phyloP scores from a whole-genome alignment of 495 filamentous ascomycete species.

The Platismatia glauca region DNA sequence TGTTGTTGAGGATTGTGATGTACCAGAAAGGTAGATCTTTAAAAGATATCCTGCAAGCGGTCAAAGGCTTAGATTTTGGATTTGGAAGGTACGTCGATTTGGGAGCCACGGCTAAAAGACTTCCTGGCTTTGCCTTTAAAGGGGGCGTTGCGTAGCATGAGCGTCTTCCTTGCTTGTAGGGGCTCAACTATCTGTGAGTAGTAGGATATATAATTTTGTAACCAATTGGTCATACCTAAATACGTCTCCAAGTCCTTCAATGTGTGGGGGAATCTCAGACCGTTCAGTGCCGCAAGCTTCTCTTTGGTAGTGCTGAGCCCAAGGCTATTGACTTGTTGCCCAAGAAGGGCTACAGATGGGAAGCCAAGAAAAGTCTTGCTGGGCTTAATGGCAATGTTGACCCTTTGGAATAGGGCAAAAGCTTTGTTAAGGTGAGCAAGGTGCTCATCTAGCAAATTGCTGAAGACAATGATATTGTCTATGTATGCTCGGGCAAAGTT shows the following conservation, averaged over 20 bases:
- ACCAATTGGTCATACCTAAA: slow-evolving; percentile 2
- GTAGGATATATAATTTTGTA: background rate
- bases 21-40: background rate
- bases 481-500: no score
- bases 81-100: background rate
- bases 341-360: slow-evolving; percentile 5
- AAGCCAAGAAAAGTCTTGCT: slow-evolving; percentile 8
- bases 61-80: background rate
- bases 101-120: background rate
- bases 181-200: background rate
- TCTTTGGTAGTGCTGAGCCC: slow-evolving; percentile 3
- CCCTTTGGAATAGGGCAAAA: background rate
- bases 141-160: background rate
- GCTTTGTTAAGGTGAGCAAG: background rate
- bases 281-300: background rate
- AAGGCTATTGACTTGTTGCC: slow-evolving; percentile 5
- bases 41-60: background rate
- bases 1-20: background rate
- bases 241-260: slow-evolving; percentile 9
- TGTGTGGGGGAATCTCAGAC: background rate
- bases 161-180: slow-evolving; percentile 3
- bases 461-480: background rate
- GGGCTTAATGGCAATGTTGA: background rate
- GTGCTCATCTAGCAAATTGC: background rate
- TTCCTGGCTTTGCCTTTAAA: background rate